These are phyloP conservation scores for Trapa incisa DNA, from an alignment of 345 rosid genomes.

Conservation along the genomic window DNA sequence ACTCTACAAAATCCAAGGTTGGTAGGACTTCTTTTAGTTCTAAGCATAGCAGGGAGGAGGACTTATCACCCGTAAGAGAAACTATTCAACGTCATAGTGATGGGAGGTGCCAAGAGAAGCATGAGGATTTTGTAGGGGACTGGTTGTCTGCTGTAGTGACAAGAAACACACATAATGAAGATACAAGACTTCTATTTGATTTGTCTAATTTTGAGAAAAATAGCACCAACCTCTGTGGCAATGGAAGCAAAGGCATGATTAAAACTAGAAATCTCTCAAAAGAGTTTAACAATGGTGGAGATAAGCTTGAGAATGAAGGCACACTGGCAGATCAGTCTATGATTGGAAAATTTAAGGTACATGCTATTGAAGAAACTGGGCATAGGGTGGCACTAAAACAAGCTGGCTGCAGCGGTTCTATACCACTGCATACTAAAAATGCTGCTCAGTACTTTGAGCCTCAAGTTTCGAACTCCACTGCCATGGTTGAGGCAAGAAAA, in stretches of 20 bases:
- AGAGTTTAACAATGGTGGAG: not conserved
- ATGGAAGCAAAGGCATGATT: not conserved
- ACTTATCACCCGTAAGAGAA: not conserved
- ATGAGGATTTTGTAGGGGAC: conserved; percentile 13
- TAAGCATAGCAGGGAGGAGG: not conserved
- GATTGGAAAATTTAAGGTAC: not conserved
- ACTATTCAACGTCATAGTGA: not conserved
- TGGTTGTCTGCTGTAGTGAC: conserved; percentile 10
- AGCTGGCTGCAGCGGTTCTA: not conserved
- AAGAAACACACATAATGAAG: conserved; percentile 9
- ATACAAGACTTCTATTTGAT: conserved; percentile 8
- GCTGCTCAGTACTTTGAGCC: not conserved
- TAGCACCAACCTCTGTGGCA: conserved; percentile 3
- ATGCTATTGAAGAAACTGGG: not conserved
- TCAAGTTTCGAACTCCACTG: not conserved
- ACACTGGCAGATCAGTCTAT: not conserved
- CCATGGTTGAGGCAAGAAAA: not conserved
- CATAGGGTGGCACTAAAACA: not conserved
- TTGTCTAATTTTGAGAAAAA: conserved; percentile 14
- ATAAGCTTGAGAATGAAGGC: not conserved
- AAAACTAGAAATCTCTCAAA: conserved; percentile 1
- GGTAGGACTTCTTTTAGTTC: not conserved
- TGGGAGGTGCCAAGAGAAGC: not conserved
- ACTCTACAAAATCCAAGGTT: not conserved
- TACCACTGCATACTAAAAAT: not conserved